A percentile compares a stretch with the other conserved stretches of the same genome.
Conservation (phyloP, 768 basidiomycete species). For the Pholiota molesta region DNA sequence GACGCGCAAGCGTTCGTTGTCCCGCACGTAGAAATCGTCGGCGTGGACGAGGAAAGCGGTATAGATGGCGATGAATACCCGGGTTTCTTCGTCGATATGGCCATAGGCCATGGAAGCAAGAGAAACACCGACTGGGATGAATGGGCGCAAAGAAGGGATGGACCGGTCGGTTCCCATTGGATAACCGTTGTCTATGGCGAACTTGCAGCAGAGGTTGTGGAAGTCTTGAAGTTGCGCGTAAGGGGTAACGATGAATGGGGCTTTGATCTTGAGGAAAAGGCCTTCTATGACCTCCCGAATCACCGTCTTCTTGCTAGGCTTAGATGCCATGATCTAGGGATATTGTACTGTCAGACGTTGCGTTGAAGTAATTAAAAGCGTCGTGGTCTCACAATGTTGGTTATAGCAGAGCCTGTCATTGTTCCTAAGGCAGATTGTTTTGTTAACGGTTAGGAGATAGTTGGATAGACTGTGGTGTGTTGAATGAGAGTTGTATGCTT, state of each 20-base stretch:
- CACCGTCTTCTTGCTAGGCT: not conserved
- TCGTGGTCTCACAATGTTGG: no score
- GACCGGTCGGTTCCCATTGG: conserved; percentile 11
- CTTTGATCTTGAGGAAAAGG: not conserved
- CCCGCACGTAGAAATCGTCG: conserved; percentile 36
- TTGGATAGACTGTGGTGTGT: no score
- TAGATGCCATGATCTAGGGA: no score
- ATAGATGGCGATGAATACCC: conserved; percentile 39
- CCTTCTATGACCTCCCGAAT: not conserved
- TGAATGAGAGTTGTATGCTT: no score
- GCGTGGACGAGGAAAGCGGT: conserved; percentile 36
- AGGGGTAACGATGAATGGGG: not conserved
- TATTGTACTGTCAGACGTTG: no score
- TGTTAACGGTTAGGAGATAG: no score
- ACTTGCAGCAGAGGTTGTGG: conserved; percentile 4
- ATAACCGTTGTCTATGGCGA: conserved; percentile 1
- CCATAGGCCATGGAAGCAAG: conserved; percentile 29
- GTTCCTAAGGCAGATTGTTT: no score
- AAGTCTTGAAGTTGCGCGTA: conserved; percentile 4
- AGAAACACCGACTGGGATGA: conserved; percentile 31
- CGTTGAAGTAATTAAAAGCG: no score
- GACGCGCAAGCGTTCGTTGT: conserved; percentile 26
- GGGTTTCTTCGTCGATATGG: conserved; percentile 31
- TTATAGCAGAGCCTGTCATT: no score
- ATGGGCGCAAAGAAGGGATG: conserved; percentile 12